Evolutionary conservation across 2,329 filamentous ascomycete species (phyloP).

Genomic region (Nakataea oryzae): DNA sequence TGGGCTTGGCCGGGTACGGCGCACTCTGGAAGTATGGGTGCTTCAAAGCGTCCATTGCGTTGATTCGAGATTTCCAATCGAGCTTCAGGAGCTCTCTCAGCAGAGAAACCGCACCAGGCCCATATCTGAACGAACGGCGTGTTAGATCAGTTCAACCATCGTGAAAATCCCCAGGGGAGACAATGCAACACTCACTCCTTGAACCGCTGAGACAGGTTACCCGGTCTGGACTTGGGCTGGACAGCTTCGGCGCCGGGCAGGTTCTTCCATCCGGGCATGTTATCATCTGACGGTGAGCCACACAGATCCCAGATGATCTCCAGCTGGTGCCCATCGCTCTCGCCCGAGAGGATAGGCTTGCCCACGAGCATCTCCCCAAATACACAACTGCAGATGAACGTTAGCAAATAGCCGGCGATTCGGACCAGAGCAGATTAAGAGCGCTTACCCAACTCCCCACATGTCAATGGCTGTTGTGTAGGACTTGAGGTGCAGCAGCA

Average conservation of each 20-base stretch:
- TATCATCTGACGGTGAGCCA: conserved; percentile 79
- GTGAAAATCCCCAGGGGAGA: neutral
- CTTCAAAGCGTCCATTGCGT: conserved; percentile 85
- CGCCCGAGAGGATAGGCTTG: conserved; percentile 85
- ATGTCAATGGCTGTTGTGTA: conserved; percentile 98
- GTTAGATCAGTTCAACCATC: conserved; percentile 8
- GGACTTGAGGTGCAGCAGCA: conserved; percentile 74
- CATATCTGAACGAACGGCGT: conserved; percentile 34
- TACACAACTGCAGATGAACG: conserved; percentile 57
- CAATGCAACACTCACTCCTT: conserved; percentile 40
- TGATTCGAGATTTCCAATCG: conserved; percentile 81
- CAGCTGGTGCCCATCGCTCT: conserved; percentile 80
- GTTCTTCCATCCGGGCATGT: conserved; percentile 81
- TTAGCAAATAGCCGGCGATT: conserved; percentile 11
- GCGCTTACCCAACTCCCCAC: conserved; percentile 84
- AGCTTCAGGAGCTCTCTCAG: conserved; percentile 75
- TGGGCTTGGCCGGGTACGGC: conserved; percentile 70
- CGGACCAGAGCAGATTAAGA: conserved; percentile 4
- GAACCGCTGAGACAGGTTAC: conserved; percentile 66
- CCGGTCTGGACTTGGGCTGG: conserved; percentile 46
- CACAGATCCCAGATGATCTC: conserved; percentile 91
- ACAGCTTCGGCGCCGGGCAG: conserved; percentile 75
- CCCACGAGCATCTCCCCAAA: conserved; percentile 96
- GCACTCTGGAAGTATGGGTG: conserved; percentile 81
- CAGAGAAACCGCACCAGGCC: conserved; percentile 64